Conservation (phyloP, 805 yeast species). For the Kluyveromyces aestuarii region DNA sequence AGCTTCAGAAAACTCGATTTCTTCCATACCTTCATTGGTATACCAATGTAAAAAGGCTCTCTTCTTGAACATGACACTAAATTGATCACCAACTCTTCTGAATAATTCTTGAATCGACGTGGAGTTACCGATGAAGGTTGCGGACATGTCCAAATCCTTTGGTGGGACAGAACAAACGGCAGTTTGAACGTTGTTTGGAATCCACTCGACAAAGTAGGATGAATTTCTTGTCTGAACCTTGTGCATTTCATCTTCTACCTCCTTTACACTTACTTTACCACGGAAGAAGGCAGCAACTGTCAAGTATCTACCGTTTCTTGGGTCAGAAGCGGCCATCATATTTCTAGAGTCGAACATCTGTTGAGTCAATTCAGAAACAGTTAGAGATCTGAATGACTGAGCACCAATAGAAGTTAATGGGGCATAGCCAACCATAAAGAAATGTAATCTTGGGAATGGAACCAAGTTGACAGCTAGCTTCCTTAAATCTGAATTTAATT, state of each 20-base stretch:
- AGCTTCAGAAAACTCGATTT: slow-evolving; percentile 88
- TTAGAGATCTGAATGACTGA: slow-evolving; percentile 70
- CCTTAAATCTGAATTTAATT: slow-evolving; percentile 85
- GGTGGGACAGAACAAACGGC: slow-evolving; percentile 91
- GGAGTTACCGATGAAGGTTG: slow-evolving; percentile 88
- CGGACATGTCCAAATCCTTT: slow-evolving; percentile 75
- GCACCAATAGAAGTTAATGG: slow-evolving; percentile 79
- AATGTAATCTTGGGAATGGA: slow-evolving; percentile 92
- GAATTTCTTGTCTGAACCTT: slow-evolving; percentile 75
- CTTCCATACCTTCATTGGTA: slow-evolving; percentile 94
- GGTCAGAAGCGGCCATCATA: slow-evolving; percentile 95
- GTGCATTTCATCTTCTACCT: slow-evolving; percentile 89
- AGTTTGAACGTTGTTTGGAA: slow-evolving; percentile 90
- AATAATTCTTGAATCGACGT: slow-evolving; percentile 88
- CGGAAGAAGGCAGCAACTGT: slow-evolving; percentile 92
- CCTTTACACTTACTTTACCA: slow-evolving; percentile 87
- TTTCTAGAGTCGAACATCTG: slow-evolving; percentile 88
- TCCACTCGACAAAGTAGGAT: slow-evolving; percentile 88
- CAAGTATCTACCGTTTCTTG: slow-evolving; percentile 81
- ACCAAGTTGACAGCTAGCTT: slow-evolving; percentile 90
- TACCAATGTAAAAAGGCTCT: slow-evolving; percentile 96
- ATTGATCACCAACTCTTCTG: slow-evolving; percentile 82
- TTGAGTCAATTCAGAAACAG: slow-evolving; percentile 87
- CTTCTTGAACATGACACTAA: slow-evolving; percentile 86
- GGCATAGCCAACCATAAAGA: slow-evolving; percentile 92